phyloP scores from a whole-genome alignment of 2,329 filamentous ascomycete species.

The Ophiosphaerella narmari region DNA sequence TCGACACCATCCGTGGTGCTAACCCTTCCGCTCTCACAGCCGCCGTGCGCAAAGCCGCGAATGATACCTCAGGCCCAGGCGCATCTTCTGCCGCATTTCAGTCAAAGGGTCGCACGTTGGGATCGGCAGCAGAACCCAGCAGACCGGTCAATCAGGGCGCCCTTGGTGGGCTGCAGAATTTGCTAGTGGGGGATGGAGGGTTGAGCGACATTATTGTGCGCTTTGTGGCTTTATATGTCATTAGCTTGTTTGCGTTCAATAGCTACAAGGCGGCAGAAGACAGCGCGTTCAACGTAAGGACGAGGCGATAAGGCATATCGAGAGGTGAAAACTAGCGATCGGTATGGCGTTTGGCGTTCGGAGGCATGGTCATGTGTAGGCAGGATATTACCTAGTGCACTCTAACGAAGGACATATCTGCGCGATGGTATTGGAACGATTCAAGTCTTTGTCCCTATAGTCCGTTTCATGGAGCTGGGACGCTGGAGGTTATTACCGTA shows the following conservation, averaged over 20 bases:
- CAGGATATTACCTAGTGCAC: neutral
- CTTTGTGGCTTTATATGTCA: conserved; percentile 54
- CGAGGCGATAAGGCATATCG: conserved; percentile 18
- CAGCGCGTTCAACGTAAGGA: conserved; percentile 50
- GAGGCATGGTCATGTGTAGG: neutral
- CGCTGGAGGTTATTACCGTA: no score
- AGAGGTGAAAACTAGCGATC: neutral
- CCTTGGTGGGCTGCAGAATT: conserved; percentile 29
- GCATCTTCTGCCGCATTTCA: conserved; percentile 43
- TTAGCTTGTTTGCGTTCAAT: conserved; percentile 53
- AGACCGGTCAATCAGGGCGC: conserved; percentile 27
- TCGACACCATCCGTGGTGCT: conserved; percentile 55
- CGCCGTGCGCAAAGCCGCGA: conserved; percentile 52
- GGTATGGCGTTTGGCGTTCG: neutral
- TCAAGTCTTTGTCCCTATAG: no score
- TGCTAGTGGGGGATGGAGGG: conserved; percentile 40
- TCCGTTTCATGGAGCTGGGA: no score
- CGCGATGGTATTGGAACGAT: neutral
- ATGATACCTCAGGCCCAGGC: conserved; percentile 46
- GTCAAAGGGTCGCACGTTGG: conserved; percentile 51
- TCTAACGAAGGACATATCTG: neutral
- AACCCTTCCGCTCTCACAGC: conserved; percentile 55
- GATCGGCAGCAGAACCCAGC: conserved; percentile 34
- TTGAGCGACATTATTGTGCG: conserved; percentile 48
- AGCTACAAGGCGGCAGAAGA: conserved; percentile 49